Evolutionary conservation across 1,284 basidiomycete species (phyloP), one percentile per base, ranked within the genome.

Genomic region (Microbotryum lychnidis-dioicae): DNA sequence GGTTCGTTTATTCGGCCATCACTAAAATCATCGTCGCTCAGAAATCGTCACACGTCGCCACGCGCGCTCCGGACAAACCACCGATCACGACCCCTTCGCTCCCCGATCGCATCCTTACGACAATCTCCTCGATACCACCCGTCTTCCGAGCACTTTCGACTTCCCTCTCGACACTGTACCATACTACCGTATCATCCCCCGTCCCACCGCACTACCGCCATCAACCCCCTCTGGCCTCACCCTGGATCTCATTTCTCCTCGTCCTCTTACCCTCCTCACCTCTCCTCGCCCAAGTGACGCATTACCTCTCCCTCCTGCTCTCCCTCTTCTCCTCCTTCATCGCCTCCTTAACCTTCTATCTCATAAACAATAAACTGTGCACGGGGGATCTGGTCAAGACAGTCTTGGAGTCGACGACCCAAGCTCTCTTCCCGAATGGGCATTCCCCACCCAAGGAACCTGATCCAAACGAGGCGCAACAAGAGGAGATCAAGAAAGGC

Each of bases 351-450:
- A 77, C 89, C 27, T 82, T 82, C 1, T 81, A 86, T 71, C 70
- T 85, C 57, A 77, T 90, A 56, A 79, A 79, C 63, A 77, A 76
- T 1, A 73, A 79, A 52, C 75, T 81, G n/a, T 76, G 88, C 27
- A 84, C 83, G 3, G 77, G 82, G 2, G 65, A 74, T 1, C 77
- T 80, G 61, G 73, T 84, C 55, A 76, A 82, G 51, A 76, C 75
- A 56, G 71, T 79, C 59, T 75, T 82, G 31, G 79, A 80, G 52
- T 71, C 77, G 9, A 77, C 81, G 8, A 87, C 87, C 68, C 79
- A 79, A 25, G 80, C 82, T 4, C 78, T 91, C 46, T 91, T 89
- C 71, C 88, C 89, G 6, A 84, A 85, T 62, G 89, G 88, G 23
- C 87, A 87, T 75, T 87, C 87, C 2, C 84, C 80, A 0, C 81